Percentiles rank a stretch among this genome's conserved stretches.
Conservation (phyloP, 2,329 filamentous ascomycete species). For the Pseudogymnoascus sp. region DNA sequence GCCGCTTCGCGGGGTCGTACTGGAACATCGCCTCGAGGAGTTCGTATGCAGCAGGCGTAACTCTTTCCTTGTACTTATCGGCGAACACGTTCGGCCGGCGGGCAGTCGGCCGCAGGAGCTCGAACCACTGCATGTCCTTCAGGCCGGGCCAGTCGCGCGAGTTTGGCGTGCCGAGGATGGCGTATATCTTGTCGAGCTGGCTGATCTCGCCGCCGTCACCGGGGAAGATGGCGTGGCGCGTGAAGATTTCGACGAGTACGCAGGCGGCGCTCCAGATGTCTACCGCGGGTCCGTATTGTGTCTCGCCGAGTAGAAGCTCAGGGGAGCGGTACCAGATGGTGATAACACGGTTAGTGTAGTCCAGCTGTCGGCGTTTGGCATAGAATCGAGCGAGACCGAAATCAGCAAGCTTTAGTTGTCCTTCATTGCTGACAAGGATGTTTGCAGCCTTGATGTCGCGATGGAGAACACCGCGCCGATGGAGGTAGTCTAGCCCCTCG, state of each 20-base stretch:
- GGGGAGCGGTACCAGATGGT: constrained; percentile 97
- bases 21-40: constrained; percentile 77
- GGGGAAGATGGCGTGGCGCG: constrained; percentile 85
- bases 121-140: constrained; percentile 95
- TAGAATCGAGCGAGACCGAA: constrained; percentile 96
- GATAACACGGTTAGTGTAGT: constrained; percentile 97
- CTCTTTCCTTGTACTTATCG: constrained; percentile 69
- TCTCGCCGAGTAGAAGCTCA: constrained; percentile 84
- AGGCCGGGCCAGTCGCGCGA: constrained; percentile 80
- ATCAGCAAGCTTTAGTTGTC: constrained; percentile 86
- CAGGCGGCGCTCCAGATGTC: constrained; percentile 98
- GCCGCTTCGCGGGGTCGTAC: constrained; percentile 79
- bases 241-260: constrained; percentile 95
- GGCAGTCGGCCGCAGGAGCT: constrained; percentile 73
- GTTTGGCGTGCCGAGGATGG: constrained; percentile 80
- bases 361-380: constrained; percentile 80
- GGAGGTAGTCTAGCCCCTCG: constrained; percentile 86
- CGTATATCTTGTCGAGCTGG: constrained; percentile 95
- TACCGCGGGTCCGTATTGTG: constrained; percentile 80
- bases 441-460: constrained; percentile 98
- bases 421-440: constrained; percentile 85
- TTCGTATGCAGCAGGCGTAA: constrained; percentile 77
- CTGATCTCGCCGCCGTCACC: constrained; percentile 94
- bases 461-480: constrained; percentile 87
- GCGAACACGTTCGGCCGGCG: constrained; percentile 69